A percentile compares a stretch with the other conserved stretches of the same genome.
phyloP scores from a whole-genome alignment of 257 asterid genomes.

The Solanum chilense region DNA sequence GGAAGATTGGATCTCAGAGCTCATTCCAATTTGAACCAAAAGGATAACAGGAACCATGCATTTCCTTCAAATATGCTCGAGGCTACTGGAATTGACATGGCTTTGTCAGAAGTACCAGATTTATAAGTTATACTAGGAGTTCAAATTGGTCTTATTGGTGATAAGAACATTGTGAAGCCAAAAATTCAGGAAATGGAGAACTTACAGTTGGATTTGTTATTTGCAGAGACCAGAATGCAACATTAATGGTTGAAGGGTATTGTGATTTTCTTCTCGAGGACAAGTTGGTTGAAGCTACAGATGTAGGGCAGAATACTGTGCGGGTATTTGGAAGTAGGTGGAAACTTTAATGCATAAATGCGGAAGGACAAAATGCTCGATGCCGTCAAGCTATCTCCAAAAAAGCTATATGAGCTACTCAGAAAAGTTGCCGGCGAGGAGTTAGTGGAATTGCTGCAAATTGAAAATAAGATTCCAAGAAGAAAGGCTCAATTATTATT shows the following conservation, averaged over 20 bases:
- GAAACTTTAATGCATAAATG: not conserved
- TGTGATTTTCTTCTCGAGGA: not conserved
- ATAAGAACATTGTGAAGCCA: slow-evolving; percentile 70
- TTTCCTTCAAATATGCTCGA: not conserved
- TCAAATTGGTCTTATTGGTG: slow-evolving; percentile 75
- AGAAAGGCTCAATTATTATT: slow-evolving; percentile 55
- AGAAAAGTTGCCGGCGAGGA: slow-evolving; percentile 92
- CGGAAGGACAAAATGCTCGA: not conserved
- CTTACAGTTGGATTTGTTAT: slow-evolving; percentile 72
- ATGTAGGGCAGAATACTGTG: not conserved
- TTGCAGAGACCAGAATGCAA: slow-evolving; percentile 83
- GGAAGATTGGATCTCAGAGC: not conserved
- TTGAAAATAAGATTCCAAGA: slow-evolving; percentile 73
- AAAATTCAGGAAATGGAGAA: slow-evolving; percentile 77
- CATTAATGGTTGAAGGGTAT: slow-evolving; percentile 68
- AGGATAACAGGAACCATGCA: not conserved
- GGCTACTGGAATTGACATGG: slow-evolving; percentile 22
- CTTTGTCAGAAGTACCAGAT: slow-evolving; percentile 85
- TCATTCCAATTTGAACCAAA: not conserved
- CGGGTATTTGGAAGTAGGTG: not conserved
- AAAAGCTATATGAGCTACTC: slow-evolving; percentile 9
- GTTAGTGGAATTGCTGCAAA: slow-evolving; percentile 69
- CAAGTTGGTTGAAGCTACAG: not conserved
- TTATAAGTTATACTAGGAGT: slow-evolving; percentile 78
- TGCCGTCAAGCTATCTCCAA: not conserved